phyloP scores from a whole-genome alignment of 345 rosid species.

The Populus alba region DNA sequence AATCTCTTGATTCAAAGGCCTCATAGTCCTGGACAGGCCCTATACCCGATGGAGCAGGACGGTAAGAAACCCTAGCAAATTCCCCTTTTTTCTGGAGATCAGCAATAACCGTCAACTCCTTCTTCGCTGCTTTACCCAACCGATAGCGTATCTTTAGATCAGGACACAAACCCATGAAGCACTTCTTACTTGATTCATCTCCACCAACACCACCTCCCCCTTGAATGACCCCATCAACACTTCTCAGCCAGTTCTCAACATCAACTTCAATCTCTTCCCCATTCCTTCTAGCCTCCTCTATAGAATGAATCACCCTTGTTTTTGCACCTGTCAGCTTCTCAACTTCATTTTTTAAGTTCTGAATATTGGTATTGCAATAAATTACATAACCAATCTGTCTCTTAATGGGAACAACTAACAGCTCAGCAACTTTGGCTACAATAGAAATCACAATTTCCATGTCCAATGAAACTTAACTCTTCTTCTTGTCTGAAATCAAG shows the following conservation, averaged over 20 bases:
- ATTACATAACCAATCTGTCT: background rate
- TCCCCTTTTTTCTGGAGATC: background rate
- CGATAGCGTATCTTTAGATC: background rate
- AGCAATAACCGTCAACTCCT: background rate
- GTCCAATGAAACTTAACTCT: too few relatives aligned
- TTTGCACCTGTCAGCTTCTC: background rate
- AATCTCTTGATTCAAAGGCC: too few relatives aligned
- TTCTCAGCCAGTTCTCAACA: background rate
- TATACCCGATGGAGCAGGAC: too few relatives aligned
- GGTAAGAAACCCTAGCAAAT: too few relatives aligned
- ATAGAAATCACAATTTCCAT: background rate
- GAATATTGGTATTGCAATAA: background rate
- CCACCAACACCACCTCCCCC: background rate
- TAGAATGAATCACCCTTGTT: background rate
- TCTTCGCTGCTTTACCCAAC: background rate
- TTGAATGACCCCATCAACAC: background rate
- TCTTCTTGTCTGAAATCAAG: too few relatives aligned
- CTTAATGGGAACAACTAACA: too few relatives aligned
- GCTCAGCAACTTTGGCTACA: background rate
- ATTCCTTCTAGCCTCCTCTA: background rate
- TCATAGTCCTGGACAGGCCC: too few relatives aligned
- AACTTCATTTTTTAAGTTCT: background rate
- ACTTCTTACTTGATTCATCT: background rate
- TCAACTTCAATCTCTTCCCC: background rate
- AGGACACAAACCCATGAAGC: background rate